Evolutionary conservation across 164 flowering plant genomes (phyloP), one percentile per base, ranked within the genome.

Genomic region (Umbellularia californica): DNA sequence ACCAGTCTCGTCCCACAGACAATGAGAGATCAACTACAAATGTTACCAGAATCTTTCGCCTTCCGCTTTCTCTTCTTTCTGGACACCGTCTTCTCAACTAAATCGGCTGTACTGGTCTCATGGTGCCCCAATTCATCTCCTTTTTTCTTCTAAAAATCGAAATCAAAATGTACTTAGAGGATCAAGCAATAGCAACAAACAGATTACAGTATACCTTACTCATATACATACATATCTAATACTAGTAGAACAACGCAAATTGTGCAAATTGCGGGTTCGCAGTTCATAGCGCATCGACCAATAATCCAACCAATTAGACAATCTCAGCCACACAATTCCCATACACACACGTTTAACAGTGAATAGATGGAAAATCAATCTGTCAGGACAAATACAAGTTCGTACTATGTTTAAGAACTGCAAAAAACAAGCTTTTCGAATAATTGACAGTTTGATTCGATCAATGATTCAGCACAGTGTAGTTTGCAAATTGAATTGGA

Each of bases 21-120:
- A 30, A 28, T 58, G 63, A 72, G 51, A 28, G 23, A 71, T 15
- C 5, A 69, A 55, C 22, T 50, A 55, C 35, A 7, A 20, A 70
- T 7, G 0, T 69, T 78, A 86, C 90, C 88, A 0, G 86, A 65
- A 77, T 15, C 60, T 47, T 70, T 77, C 23, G 55, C 58, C 74
- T 78, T 87, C 19, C 88, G 79, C 80, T 85, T 90, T 79, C 91
- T 85, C 84, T 87, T 91, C 84, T 80, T 90, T 41, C 70, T 73
- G 65, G 80, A 52, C 62, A 58, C 75, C 2, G 12, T 27, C 41
- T 13, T 69, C 65, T 66, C 74, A 41, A 70, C 82, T 4, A 70
- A 1, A 62, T 76, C 87, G 58, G 77, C 15, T 15, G 72, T 69
- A 27, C 27, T 80, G 14, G 25, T 67, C 75, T 83, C 88, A 19